These are phyloP conservation scores for Plasmodium gallinaceum DNA, from an alignment of 169 alveolate species.

Conservation along the genomic window DNA sequence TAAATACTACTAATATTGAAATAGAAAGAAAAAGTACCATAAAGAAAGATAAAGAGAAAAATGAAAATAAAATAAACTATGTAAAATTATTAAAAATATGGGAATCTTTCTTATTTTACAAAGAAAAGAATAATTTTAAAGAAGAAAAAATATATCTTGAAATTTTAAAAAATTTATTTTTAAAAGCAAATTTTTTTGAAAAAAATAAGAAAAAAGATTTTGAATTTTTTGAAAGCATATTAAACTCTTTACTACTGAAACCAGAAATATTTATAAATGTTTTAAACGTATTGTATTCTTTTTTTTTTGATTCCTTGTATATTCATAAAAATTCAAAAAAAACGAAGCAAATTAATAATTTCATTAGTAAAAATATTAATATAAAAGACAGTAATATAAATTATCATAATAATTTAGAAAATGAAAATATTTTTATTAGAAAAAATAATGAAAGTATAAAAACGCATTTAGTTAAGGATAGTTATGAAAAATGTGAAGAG, in stretches of 20 bases:
- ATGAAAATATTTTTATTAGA: background rate
- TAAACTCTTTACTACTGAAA: conserved; percentile 37
- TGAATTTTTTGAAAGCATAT: conserved; percentile 62
- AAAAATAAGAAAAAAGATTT: conserved; percentile 72
- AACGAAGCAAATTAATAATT: background rate
- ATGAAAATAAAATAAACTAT: conserved; percentile 17
- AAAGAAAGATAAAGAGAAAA: conserved; percentile 1
- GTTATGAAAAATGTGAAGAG: background rate
- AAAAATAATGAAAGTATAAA: background rate
- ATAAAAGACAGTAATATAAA: background rate
- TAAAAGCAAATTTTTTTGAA: conserved; percentile 44
- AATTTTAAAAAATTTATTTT: conserved; percentile 46
- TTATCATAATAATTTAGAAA: background rate
- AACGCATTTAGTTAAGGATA: background rate
- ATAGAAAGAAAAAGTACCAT: background rate
- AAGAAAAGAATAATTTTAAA: conserved; percentile 32
- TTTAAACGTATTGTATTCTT: conserved; percentile 20
- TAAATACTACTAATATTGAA: background rate
- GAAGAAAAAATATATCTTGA: conserved; percentile 34
- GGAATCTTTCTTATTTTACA: conserved; percentile 45
- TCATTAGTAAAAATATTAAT: background rate
- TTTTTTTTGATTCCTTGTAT: conserved; percentile 14
- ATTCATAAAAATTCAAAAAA: too few species aligned
- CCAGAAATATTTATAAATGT: conserved; percentile 59
- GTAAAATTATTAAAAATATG: conserved; percentile 39